A percentile compares a stretch with the other conserved stretches of the same genome.
These are phyloP conservation scores for Didymella pomorum DNA, from an alignment of 2,329 filamentous ascomycete genomes.

Conservation along the genomic window DNA sequence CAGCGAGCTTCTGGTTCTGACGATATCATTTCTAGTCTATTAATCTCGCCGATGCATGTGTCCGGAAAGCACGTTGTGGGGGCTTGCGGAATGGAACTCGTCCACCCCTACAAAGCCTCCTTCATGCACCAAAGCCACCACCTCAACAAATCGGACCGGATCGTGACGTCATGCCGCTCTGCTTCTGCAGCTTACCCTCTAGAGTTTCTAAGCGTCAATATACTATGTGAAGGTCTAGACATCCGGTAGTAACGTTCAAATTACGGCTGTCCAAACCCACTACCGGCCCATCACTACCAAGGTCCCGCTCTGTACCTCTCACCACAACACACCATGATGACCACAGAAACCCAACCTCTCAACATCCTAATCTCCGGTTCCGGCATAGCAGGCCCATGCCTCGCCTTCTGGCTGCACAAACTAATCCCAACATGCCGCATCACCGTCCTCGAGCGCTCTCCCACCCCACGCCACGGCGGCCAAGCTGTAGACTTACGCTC, in stretches of 20 bases:
- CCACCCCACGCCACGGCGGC: constrained; percentile 56
- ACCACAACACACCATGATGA: background rate
- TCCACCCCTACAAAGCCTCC: background rate
- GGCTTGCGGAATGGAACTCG: background rate
- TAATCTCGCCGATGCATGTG: no score
- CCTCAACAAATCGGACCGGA: background rate
- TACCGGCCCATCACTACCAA: background rate
- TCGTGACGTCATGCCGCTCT: constrained; percentile 4
- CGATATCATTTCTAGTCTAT: no score
- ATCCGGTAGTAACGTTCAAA: no score
- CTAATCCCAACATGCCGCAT: constrained; percentile 40
- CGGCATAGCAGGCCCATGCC: constrained; percentile 47
- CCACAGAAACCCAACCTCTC: constrained; percentile 12
- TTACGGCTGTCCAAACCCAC: no score
- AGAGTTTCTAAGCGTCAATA: background rate
- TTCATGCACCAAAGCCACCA: background rate
- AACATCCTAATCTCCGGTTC: constrained; percentile 42
- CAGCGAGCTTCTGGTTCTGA: no score
- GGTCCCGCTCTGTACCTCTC: no score
- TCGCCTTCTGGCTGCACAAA: constrained; percentile 62
- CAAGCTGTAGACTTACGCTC: constrained; percentile 64
- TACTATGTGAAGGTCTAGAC: background rate
- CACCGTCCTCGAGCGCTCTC: constrained; percentile 55
- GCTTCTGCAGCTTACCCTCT: background rate
- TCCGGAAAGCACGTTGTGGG: no score